These are phyloP conservation scores for Fragaria iinumae DNA, from an alignment of 306 rosid species.

Conservation along the genomic window DNA sequence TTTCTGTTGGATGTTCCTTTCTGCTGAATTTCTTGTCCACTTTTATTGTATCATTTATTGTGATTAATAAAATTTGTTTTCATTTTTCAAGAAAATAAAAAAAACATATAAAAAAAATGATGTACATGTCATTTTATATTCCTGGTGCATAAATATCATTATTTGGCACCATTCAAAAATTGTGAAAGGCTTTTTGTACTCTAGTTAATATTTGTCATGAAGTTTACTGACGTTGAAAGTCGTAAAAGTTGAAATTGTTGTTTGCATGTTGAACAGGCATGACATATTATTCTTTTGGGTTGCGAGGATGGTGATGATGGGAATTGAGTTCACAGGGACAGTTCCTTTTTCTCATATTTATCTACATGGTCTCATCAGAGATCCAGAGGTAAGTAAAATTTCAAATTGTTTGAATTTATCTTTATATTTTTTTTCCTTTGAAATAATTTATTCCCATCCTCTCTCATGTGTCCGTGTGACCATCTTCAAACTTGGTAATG, in stretches of 20 bases:
- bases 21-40: background rate
- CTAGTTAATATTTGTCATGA: background rate
- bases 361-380: constrained; percentile 95
- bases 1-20: background rate
- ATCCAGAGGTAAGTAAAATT: constrained; percentile 68
- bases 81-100: background rate
- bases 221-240: background rate
- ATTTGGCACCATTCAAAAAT: background rate
- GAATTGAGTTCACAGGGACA: constrained; percentile 86
- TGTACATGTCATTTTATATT: background rate
- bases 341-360: constrained; percentile 85
- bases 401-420: constrained; percentile 11
- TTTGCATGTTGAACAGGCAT: constrained; percentile 62
- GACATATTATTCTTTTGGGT: constrained; percentile 98
- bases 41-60: background rate
- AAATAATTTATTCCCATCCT: background rate
- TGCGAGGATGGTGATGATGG: constrained; percentile 99
- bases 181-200: background rate
- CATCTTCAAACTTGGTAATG: background rate
- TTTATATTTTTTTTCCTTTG: background rate
- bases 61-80: background rate
- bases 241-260: constrained; percentile 15
- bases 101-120: background rate
- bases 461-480: background rate
- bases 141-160: background rate